Conservation (phyloP, 2,329 filamentous ascomycete genomes). For the Hypoxylon sp. region DNA sequence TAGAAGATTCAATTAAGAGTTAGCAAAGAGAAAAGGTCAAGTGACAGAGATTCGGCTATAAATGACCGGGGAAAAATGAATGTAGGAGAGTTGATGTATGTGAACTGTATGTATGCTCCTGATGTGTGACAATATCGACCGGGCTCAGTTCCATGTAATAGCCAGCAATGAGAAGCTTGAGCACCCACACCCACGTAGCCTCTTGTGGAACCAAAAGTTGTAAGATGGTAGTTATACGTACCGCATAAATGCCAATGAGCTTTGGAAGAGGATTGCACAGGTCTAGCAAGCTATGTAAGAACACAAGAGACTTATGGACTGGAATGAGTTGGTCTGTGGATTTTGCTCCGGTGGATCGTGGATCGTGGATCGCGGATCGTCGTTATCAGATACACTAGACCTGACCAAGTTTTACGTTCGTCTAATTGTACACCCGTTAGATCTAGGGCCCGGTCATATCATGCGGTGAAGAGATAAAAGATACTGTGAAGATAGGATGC, state of each 20-base stretch:
- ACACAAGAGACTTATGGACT: constrained; percentile 15
- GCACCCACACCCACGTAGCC: constrained; percentile 25
- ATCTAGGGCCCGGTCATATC: constrained; percentile 35
- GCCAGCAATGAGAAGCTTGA: constrained; percentile 6
- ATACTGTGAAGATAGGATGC: constrained; percentile 24
- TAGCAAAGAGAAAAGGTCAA: constrained; percentile 19
- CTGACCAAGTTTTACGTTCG: constrained; percentile 33
- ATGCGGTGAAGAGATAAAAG: constrained; percentile 42
- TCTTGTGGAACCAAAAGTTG: constrained; percentile 14
- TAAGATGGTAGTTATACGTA: constrained; percentile 35
- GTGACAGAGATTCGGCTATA: neutral
- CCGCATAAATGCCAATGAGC: constrained; percentile 47
- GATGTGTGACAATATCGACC: constrained; percentile 8
- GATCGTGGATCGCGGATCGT: no score
- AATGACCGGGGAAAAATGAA: constrained; percentile 3
- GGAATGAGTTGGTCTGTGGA: constrained; percentile 16
- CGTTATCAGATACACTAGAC: constrained; percentile 35
- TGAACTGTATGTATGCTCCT: neutral
- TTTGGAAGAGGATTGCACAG: constrained; percentile 11
- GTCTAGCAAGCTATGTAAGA: constrained; percentile 20
- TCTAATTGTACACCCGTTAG: constrained; percentile 38
- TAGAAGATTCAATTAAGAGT: constrained; percentile 21
- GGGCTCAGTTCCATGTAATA: constrained; percentile 4
- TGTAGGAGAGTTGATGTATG: neutral
- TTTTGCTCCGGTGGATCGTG: constrained; percentile 24